Evolutionary conservation across 768 basidiomycete genomes (phyloP).

Genomic region (Saitozyma podzolica): DNA sequence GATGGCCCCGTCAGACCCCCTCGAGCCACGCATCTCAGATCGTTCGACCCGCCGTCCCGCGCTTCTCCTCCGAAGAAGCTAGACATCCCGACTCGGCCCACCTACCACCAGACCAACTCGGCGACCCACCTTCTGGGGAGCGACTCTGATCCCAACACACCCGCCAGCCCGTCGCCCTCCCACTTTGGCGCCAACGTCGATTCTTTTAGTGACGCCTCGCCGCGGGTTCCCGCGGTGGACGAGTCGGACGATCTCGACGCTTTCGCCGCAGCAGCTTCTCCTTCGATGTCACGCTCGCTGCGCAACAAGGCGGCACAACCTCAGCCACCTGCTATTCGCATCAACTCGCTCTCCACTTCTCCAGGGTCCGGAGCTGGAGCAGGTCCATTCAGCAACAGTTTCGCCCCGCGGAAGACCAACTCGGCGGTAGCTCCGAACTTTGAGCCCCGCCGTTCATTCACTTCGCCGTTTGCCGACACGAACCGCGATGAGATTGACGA

Average conservation of each 20-base stretch:
- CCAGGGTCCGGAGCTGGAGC: neutral
- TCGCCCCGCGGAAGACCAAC: neutral
- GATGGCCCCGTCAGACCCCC: too few relatives aligned
- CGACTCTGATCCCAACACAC: constrained; percentile 5
- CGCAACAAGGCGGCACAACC: neutral
- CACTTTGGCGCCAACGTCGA: neutral
- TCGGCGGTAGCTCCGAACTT: neutral
- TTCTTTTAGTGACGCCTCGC: neutral
- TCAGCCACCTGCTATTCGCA: constrained; percentile 6
- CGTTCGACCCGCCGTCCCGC: too few relatives aligned
- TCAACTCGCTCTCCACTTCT: constrained; percentile 9
- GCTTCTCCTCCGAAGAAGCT: too few relatives aligned
- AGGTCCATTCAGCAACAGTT: neutral
- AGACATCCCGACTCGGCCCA: neutral
- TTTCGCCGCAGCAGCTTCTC: neutral
- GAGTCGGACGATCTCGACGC: neutral
- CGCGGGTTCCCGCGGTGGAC: too few relatives aligned
- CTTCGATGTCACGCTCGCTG: neutral
- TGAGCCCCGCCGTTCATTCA: neutral
- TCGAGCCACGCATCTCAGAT: too few relatives aligned
- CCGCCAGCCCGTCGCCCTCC: neutral
- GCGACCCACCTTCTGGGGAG: neutral
- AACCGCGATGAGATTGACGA: neutral
- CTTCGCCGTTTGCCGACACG: neutral
- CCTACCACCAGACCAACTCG: neutral